Evolutionary conservation across 2,329 filamentous ascomycete genomes (phyloP), one percentile per base, ranked within the genome.

Genomic region (Triangularia verruculosa): DNA sequence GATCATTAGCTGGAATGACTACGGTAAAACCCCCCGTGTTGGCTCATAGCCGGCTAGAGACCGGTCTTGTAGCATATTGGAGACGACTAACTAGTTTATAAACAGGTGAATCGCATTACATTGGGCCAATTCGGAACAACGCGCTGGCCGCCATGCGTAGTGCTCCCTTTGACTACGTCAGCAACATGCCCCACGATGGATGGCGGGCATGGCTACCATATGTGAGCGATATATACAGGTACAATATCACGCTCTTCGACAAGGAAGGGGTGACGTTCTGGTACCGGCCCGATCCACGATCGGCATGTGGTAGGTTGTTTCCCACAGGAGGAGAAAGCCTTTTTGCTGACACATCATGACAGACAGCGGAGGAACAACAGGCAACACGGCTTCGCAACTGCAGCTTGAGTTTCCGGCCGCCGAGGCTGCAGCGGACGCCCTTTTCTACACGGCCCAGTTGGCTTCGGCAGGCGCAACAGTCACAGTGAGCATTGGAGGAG

Each of bases 161-260:
- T 57, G 81, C 79, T 1, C 81, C 83, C 2, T 78, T 75, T 60
- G 73, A 75, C 66, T 86, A 84, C 67, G 81, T 80, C 53, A 64
- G 77, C 22, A 74, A 76, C 63, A 78, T 80, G 72, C 78, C 79
- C 4, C 84, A 86, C 71, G 78, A 82, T 30, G 79, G 74, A 34
- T 85, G 81, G 78, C 78, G 79, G 25, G 72, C 73, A 22, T 69
- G 81, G 24, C 74, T 85, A 1, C 82, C 83, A 1, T 82, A 79
- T 70, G 79, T 80, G 68, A 82, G 85, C 67, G 73, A 77, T 30
- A 72, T 74, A 28, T 86, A 81, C 74, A 84, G 85, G 71, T 77
- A 72, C 28, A 75, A 73, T 13, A 72, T 71, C 34, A 72, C 64
- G 58, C 74, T 52, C 69, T 70, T 69, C 72, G 70, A 39, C 20